Base-by-base conservation (phyloP, 192 early-diverging fungal species). In the Obelidium mucronatum region DNA sequence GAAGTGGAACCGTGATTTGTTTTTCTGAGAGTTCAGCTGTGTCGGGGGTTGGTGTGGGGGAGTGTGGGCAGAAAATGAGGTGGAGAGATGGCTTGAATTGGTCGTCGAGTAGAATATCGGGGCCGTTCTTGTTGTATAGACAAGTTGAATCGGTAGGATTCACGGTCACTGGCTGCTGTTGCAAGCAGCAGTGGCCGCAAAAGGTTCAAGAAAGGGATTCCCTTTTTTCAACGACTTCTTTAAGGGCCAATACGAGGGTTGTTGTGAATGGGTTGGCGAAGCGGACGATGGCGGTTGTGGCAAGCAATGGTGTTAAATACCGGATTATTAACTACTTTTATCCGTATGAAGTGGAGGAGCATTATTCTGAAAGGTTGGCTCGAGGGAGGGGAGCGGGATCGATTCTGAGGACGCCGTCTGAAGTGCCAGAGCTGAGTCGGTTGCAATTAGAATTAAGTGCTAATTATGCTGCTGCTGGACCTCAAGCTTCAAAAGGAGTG, bases 221-320 rank as follows among this genome's bases (percentile, higher is more conserved):
- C 24, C 13, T 31, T 4, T 69, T 69, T 28, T 26, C 42, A 11
- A 69, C 67, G 11, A 69, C 42, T 26, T 52, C 42, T 30, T 53
- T 69, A 15, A 19, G 67, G 6, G 42, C 67, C 24, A 52, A 69
- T 8, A 69, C 48, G n/a, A 40, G 36, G 22, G 0, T 66, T 3
- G 40, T 66, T 22, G 35, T 39, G 35, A 66, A 51, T 19, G 67
- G 67, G 6, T 69, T 69, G 19, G 67, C 67, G 2, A 69, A 69
- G 31, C 3, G 42, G 40, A 69, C 67, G 6, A 30, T 69, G 8
- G 28, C 42, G n/a, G 31, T 69, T 30, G 48, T 53, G 24, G 67
- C 42, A n/a, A 69, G 67, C 52, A 44, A 69, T 36, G 52, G 52
- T 8, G 52, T 26, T 44, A 19, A 33, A 15, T 69, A 69, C 44